phyloP scores from a whole-genome alignment of 495 filamentous ascomycete genomes.

The Echria macrotheca region DNA sequence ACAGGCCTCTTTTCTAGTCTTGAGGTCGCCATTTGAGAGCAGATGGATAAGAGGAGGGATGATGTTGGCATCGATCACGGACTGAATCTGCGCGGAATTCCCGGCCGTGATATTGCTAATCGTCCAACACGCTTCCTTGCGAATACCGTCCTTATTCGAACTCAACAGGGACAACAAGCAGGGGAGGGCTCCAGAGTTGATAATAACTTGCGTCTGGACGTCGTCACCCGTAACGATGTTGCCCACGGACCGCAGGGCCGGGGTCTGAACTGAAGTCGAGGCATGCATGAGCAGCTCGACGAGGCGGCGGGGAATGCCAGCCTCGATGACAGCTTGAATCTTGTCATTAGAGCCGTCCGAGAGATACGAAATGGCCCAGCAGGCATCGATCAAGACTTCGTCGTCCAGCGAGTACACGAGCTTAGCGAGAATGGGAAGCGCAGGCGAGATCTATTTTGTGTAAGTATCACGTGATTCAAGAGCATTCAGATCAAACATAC shows the following conservation, averaged over 20 bases:
- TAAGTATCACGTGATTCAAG: constrained; percentile 19
- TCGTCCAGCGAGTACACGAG: constrained; percentile 98
- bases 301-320: constrained; percentile 91
- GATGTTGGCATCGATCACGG: constrained; percentile 94
- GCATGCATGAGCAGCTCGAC: constrained; percentile 98
- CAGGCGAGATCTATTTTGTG: constrained; percentile 75
- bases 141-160: constrained; percentile 97
- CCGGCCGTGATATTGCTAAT: constrained; percentile 99
- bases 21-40: constrained; percentile 93
- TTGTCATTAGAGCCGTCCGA: constrained; percentile 99
- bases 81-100: constrained; percentile 95
- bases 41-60: constrained; percentile 95
- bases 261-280: constrained; percentile 98
- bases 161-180: constrained; percentile 87
- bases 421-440: constrained; percentile 94
- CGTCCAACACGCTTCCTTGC: constrained; percentile 99
- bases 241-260: constrained; percentile 92
- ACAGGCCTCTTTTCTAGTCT: constrained; percentile 99
- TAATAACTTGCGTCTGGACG: constrained; percentile 98
- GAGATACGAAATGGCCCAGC: constrained; percentile 99
- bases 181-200: constrained; percentile 92
- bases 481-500: constrained; percentile 51
- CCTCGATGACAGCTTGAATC: constrained; percentile 98
- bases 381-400: constrained; percentile 97
- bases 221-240: constrained; percentile 99